Evolutionary conservation across 106 monocot genomes (phyloP), one percentile per base, ranked within the genome.

Genomic region (Platanthera zijinensis): DNA sequence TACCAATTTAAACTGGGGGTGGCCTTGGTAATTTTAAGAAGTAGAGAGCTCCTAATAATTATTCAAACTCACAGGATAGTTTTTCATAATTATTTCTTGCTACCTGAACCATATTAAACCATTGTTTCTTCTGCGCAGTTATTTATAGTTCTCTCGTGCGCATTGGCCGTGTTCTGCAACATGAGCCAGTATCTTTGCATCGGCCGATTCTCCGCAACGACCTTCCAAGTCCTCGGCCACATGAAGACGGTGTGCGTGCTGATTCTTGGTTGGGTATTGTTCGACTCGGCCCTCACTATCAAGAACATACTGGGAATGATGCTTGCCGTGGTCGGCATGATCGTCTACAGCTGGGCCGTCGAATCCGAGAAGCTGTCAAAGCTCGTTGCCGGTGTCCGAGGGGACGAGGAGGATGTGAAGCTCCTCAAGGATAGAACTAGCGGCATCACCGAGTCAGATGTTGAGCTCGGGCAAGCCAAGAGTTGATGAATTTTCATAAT

Each of bases 161-260:
- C 78, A 47, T 70, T 87, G 54, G 87, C 87, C 6, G 84, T 87
- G n/a, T 79, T 82, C 57, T 82, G 82, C 82, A 87, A 87, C 84
- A 79, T 87, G 74, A 84, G 84, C 74, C 87, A 87, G 53, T 87
- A 82, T 48, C 73, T 87, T 30, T 87, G 87, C 81, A 87, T 87
- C 8, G 87, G 87, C 8, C 84, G 87, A 21, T 87, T 87, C 69
- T 84, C 87, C 5, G 87, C 87, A 9, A 80, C 79, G 11, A 84
- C 87, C 54, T 87, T 87, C 80, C 87, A 87, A 77, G 87, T 87
- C 5, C 69, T 87, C 25, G 87, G 87, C 47, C 87, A 87, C 82
- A 87, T 87, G 87, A 87, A 87, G 63, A 87, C 87, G 0, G 77
- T 87, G 10, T 75, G 71, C 25, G 87, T 87, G 4, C 39, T 87